Base-by-base conservation (phyloP, 2,329 filamentous ascomycete genomes). In the Aspergillus spinulosporus region DNA sequence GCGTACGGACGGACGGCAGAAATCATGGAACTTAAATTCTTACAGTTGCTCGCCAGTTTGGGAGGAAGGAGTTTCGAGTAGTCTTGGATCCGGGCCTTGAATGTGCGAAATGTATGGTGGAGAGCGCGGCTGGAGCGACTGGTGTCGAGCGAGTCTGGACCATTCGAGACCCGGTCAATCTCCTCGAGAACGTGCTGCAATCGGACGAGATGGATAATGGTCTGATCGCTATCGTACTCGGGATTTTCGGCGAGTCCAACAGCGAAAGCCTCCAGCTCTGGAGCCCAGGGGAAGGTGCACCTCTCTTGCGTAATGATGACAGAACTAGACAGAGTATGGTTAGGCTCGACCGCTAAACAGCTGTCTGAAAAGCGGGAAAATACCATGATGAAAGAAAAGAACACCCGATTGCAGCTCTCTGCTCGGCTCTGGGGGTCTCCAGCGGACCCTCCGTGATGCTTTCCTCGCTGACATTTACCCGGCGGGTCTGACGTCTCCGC, bases 351-450 rank as follows among this genome's bases (percentile, higher is more conserved):
- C 21, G 21, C 21, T 21, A 21, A 21, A 21, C 21, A 21, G 21
- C 21, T 21, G 21, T 21, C 21, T 21, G 21, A 21, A 21, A 21
- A 21, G 21, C 21, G 21, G 21, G 21, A 21, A 21, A 21, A 21
- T 21, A 77, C 76, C 71, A 69, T 4, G 75, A 76, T 8, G 74
- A 73, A 9, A 79, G 62, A 57, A 76, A 77, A 58, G 75, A 80
- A 29, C 75, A 72, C 3, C 76, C 78, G 3, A 74, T 72, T 9
- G 77, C 68, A 2, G 77, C 76, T 46, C 77, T 70, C 50, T 77
- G 73, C 52, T 77, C 76, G 28, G 78, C 77, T 12, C 34, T 12
- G 14, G 12, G 61, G 54, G 2, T 71, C 68, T 66, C 68, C 71
- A 11, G 61, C 58, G 48, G 49, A 56, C 52, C 55, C 28, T 15